Conservation (phyloP, 257 asterid genomes). For the Verbena officinalis region DNA sequence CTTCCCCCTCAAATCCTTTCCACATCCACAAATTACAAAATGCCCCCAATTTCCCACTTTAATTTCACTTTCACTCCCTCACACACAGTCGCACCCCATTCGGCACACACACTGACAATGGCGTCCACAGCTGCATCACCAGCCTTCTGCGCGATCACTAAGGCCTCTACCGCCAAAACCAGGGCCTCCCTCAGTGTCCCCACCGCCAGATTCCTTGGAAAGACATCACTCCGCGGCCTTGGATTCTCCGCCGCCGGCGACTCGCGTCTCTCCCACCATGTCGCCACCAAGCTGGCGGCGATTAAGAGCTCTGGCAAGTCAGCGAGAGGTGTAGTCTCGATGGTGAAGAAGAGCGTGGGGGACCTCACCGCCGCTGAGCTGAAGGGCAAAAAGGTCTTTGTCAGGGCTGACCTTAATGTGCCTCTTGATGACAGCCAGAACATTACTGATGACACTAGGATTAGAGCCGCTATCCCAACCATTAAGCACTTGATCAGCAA, state of each 20-base stretch:
- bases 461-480: conserved; percentile 37
- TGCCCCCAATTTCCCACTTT: background rate
- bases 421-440: conserved; percentile 35
- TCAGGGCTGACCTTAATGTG: conserved; percentile 35
- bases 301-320: conserved; percentile 39
- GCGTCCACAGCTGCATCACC: conserved; percentile 58
- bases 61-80: background rate
- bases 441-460: conserved; percentile 34
- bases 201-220: conserved; percentile 46
- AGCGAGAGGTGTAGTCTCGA: conserved; percentile 48
- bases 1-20: background rate
- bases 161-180: conserved; percentile 41
- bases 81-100: background rate
- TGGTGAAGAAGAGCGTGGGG: conserved; percentile 41
- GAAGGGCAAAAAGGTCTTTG: conserved; percentile 36
- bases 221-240: conserved; percentile 43
- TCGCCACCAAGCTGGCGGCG: conserved; percentile 55
- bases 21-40: background rate
- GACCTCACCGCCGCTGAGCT: conserved; percentile 31
- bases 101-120: conserved; percentile 29
- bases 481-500: conserved; percentile 33
- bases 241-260: conserved; percentile 52
- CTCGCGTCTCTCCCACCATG: conserved; percentile 43
- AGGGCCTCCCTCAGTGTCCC: conserved; percentile 27
- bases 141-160: conserved; percentile 38